Conservation (phyloP, 257 asterid genomes). For the Forsythia suspensa region DNA sequence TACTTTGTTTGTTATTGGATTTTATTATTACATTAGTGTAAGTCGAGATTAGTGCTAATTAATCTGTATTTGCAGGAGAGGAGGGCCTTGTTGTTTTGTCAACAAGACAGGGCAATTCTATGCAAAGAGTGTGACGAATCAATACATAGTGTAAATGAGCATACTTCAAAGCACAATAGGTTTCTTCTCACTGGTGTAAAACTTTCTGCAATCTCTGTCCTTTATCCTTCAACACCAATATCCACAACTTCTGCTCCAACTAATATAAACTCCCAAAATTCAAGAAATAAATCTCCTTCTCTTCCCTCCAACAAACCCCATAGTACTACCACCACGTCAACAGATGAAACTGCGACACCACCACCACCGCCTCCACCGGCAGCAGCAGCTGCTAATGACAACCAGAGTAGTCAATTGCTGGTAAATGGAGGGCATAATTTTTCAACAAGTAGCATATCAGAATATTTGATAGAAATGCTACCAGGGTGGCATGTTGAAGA, state of each 20-base stretch:
- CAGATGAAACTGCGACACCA: not conserved
- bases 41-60: too few relatives aligned
- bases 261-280: constrained; percentile 26
- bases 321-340: constrained; percentile 22
- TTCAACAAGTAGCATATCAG: constrained; percentile 66
- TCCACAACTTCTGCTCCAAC: constrained; percentile 22
- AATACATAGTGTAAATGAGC: constrained; percentile 73
- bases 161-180: constrained; percentile 70
- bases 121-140: constrained; percentile 78
- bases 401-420: constrained; percentile 9
- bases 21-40: too few relatives aligned
- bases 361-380: not conserved
- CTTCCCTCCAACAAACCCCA: constrained; percentile 5
- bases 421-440: constrained; percentile 22
- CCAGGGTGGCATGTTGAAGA: constrained; percentile 98
- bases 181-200: constrained; percentile 77
- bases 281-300: constrained; percentile 21
- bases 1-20: not conserved
- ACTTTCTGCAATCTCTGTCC: constrained; percentile 50
- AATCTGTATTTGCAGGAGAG: constrained; percentile 47
- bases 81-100: constrained; percentile 86
- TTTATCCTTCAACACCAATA: constrained; percentile 32
- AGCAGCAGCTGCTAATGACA: not conserved
- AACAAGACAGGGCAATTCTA: constrained; percentile 83
- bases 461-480: constrained; percentile 69